Evolutionary conservation across 768 basidiomycete species (phyloP).

Genomic region (Trametes cubensis): DNA sequence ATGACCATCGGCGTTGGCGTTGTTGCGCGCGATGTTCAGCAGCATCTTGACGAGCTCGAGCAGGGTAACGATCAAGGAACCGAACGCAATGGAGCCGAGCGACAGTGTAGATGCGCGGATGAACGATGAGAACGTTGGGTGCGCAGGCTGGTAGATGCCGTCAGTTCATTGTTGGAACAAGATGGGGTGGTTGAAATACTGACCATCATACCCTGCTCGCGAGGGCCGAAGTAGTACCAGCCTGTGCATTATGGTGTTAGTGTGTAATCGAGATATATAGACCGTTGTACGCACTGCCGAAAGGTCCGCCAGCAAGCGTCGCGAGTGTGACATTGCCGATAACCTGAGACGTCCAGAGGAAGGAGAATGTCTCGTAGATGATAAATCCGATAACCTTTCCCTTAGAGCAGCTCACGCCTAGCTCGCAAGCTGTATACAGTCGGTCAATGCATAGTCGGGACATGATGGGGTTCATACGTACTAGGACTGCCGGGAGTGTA

Average conservation of each 20-base stretch:
- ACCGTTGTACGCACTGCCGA: slow-evolving; percentile 46
- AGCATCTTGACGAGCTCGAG: slow-evolving; percentile 69
- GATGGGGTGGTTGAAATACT: background rate
- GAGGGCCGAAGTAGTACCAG: slow-evolving; percentile 85
- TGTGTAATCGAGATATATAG: slow-evolving; percentile 5
- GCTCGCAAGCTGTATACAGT: slow-evolving; percentile 47
- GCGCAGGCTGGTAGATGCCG: slow-evolving; percentile 51
- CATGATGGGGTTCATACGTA: slow-evolving; percentile 35
- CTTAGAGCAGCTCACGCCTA: slow-evolving; percentile 61
- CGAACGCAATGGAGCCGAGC: slow-evolving; percentile 84
- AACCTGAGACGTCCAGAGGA: slow-evolving; percentile 84
- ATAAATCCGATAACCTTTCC: slow-evolving; percentile 78
- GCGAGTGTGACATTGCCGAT: slow-evolving; percentile 77
- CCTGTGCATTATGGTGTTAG: slow-evolving; percentile 27
- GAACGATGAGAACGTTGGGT: slow-evolving; percentile 72
- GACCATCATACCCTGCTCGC: slow-evolving; percentile 65
- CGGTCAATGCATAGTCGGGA: background rate
- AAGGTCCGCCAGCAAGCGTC: slow-evolving; percentile 80
- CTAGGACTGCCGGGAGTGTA: slow-evolving; percentile 79
- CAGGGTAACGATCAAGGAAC: slow-evolving; percentile 80
- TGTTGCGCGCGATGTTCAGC: slow-evolving; percentile 58
- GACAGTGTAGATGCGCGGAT: slow-evolving; percentile 76
- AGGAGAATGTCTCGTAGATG: slow-evolving; percentile 81
- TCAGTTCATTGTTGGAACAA: background rate
- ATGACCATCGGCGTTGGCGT: slow-evolving; percentile 63